Evolutionary conservation across 352 stramenopile species (phyloP).

Genomic region (Globisporangium splendens): DNA sequence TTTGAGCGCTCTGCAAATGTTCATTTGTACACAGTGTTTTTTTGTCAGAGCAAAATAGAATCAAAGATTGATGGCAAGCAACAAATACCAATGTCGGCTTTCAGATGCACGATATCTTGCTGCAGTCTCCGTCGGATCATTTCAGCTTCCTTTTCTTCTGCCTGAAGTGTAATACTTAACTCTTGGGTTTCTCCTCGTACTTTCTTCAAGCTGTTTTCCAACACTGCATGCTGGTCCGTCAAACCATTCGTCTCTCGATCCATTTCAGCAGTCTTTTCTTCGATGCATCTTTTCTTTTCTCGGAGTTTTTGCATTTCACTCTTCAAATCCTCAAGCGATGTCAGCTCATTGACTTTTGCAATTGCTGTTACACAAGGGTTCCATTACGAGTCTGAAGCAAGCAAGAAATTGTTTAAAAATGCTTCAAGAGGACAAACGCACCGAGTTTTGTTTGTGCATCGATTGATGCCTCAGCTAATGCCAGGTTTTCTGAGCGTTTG

Average conservation of each 20-base stretch:
- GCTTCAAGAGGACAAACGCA: background rate
- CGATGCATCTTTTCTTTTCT: conserved; percentile 39
- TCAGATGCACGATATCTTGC: conserved; percentile 25
- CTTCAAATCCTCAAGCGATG: conserved; percentile 18
- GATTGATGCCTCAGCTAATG: conserved; percentile 10
- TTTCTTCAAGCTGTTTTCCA: conserved; percentile 26
- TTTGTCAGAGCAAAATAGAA: background rate
- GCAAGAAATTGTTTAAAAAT: background rate
- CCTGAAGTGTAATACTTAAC: conserved; percentile 24
- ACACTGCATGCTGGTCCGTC: conserved; percentile 18
- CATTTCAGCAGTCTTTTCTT: conserved; percentile 39
- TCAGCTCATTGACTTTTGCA: conserved; percentile 16
- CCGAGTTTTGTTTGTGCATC: conserved; percentile 12
- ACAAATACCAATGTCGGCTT: conserved; percentile 36
- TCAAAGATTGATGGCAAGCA: background rate
- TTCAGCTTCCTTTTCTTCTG: conserved; percentile 35
- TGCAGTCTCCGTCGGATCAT: conserved; percentile 25
- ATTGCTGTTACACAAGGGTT: conserved; percentile 11
- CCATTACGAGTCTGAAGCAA: background rate
- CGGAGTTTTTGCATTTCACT: conserved; percentile 36
- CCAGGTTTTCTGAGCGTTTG: conserved; percentile 20
- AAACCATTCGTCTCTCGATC: conserved; percentile 26
- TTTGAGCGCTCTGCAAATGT: conserved; percentile 24
- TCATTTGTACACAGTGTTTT: background rate
- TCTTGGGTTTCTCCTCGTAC: conserved; percentile 23